These are phyloP conservation scores for Aspergillaceae sp. DNA, from an alignment of 2,329 filamentous ascomycete species.

Conservation along the genomic window DNA sequence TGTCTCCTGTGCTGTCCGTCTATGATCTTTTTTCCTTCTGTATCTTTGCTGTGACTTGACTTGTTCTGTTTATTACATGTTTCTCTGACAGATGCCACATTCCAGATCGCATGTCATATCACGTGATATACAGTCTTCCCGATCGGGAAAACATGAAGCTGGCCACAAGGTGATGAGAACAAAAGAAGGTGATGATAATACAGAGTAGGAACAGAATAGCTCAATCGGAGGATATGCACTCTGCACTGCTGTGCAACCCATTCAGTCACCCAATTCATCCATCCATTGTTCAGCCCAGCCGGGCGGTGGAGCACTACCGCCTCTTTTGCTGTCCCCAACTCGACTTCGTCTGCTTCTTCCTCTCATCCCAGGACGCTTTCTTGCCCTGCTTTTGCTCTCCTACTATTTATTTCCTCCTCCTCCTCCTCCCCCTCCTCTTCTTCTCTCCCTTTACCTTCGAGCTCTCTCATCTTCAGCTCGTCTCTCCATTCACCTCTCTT, in stretches of 20 bases:
- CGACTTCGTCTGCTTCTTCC: slow-evolving; percentile 5
- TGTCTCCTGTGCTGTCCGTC: not conserved
- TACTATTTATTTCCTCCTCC: slow-evolving; percentile 7
- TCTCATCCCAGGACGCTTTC: slow-evolving; percentile 1
- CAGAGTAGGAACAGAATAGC: no score
- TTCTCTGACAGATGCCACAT: no score
- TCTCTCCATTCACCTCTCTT: slow-evolving; percentile 11
- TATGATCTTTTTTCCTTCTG: not conserved
- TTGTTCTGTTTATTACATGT: not conserved
- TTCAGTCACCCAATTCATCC: no score
- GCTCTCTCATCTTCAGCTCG: slow-evolving; percentile 7
- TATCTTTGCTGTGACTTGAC: not conserved
- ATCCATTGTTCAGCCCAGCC: not conserved
- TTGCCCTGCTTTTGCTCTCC: slow-evolving; percentile 2
- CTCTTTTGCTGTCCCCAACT: slow-evolving; percentile 16
- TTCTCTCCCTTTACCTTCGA: slow-evolving; percentile 4
- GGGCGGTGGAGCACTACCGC: not conserved
- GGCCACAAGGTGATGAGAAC: no score
- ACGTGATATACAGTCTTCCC: no score
- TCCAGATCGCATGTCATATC: no score
- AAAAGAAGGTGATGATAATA: no score
- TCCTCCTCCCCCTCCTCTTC: slow-evolving; percentile 3
- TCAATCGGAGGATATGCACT: no score
- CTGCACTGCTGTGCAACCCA: no score
- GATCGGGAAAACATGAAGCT: no score